Base-by-base conservation (phyloP, 306 rosid species). In the Calophaca sinica region DNA sequence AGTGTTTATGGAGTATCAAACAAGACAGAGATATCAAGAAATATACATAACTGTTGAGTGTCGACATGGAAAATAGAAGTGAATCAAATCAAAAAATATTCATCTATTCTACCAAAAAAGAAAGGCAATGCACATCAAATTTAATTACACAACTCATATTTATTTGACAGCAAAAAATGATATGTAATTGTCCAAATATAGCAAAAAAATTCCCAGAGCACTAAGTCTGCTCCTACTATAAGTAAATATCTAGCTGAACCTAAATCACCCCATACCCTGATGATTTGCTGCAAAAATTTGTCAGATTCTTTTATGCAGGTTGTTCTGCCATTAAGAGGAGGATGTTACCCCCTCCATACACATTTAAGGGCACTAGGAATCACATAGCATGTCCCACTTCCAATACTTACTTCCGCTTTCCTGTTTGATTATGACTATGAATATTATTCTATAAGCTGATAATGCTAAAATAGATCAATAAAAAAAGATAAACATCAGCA, bases 21-120 rank as follows among this genome's bases (percentile, higher is more conserved):
- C 39, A 68, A 44, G 54, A 46, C 15, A 67, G 50, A 41, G 39
- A 33, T 62, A 15, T 49, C 66, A 41, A 65, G 51, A 72, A 65
- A 66, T 65, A 53, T 77, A 73, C 54, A 31, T 33, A n/a, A 64
- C 29, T 45, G 61, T 31, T 63, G 65, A 64, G 15, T 53, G 61
- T 31, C 55, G 65, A 39, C 75, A 64, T 57, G 50, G 79, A 38
- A 75, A 76, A 29, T 60, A 65, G 51, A 81, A 26, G 35, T 57
- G 59, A 39, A 38, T 41, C 46, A 29, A 52, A 13, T 72, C 6
- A 53, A 55, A 32, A 81, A 14, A 57, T 1, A 11, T 12, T 13
- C 15, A 48, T 28, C 52, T 69, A 13, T 42, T 67, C 31, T 20
- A 50, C 60, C 59, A 74, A 51, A 74, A 33, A 50, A 6, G 2